Conservation (phyloP, 108 stramenopile species). For the Cyclotella choctawhatcheeana region DNA sequence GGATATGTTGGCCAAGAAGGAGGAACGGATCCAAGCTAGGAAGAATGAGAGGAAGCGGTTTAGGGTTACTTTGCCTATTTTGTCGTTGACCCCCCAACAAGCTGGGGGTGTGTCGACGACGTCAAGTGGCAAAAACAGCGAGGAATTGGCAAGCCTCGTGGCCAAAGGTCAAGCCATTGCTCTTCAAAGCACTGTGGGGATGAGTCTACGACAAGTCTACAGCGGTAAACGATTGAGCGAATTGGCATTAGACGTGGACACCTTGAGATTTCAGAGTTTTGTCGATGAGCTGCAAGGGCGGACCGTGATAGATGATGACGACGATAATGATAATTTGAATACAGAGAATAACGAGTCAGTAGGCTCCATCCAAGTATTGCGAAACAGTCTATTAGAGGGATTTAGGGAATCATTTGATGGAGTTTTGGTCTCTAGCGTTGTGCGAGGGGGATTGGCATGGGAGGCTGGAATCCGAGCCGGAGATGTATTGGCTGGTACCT, state of each 20-base stretch:
- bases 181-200: constrained; percentile 52
- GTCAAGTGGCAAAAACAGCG: not conserved
- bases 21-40: constrained; percentile 42
- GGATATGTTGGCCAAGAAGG: constrained; percentile 54
- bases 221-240: constrained; percentile 58
- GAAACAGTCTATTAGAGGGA: constrained; percentile 46
- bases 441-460: constrained; percentile 64
- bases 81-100: not conserved
- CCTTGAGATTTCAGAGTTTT: constrained; percentile 56
- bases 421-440: constrained; percentile 69
- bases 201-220: constrained; percentile 63
- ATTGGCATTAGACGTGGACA: constrained; percentile 66
- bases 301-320: constrained; percentile 20
- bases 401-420: constrained; percentile 59
- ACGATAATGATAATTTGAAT: not conserved
- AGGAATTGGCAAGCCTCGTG: constrained; percentile 36
- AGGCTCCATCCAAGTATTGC: constrained; percentile 46
- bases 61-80: constrained; percentile 55
- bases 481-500: constrained; percentile 64
- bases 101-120: not conserved
- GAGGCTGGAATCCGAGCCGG: constrained; percentile 74
- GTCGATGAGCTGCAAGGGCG: constrained; percentile 51
- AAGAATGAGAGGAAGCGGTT: constrained; percentile 42
- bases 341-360: constrained; percentile 2
- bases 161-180: constrained; percentile 51